Evolutionary conservation across 768 basidiomycete genomes (phyloP).

Genomic region (Podaxis sp.): DNA sequence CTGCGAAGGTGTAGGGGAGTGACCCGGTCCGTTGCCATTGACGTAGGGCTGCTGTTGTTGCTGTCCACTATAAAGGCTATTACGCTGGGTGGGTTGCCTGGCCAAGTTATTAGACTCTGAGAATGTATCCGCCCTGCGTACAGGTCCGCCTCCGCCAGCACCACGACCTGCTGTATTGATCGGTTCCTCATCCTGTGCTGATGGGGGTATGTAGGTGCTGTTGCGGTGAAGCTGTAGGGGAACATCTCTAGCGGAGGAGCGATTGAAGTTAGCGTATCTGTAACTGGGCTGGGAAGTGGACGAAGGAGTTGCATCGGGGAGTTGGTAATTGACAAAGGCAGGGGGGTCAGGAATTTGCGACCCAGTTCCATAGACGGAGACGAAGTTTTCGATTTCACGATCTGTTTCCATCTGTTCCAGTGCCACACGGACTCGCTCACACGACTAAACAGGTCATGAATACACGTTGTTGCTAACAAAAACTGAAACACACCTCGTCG

Average conservation of each 20-base stretch:
- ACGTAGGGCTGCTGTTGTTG: conserved; percentile 27
- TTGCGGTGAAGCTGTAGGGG: conserved; percentile 17
- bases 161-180: conserved; percentile 72
- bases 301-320: conserved; percentile 61
- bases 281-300: conserved; percentile 56
- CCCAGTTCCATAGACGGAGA: conserved; percentile 87
- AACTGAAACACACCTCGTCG: conserved; percentile 70
- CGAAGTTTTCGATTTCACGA: conserved; percentile 87
- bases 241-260: conserved; percentile 42
- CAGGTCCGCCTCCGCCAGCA: conserved; percentile 48
- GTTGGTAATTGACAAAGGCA: conserved; percentile 79
- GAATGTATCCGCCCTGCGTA: conserved; percentile 35
- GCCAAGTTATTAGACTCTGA: conserved; percentile 26
- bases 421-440: conserved; percentile 83
- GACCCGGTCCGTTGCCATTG: conserved; percentile 26
- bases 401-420: conserved; percentile 89
- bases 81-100: conserved; percentile 34
- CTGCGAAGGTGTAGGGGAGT: conserved; percentile 13
- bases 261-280: conserved; percentile 55
- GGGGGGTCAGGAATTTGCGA: conserved; percentile 86
- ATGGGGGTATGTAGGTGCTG: conserved; percentile 22
- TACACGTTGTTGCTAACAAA: not conserved
- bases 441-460: conserved; percentile 56
- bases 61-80: conserved; percentile 19
- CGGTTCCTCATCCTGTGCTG: conserved; percentile 40